Percentiles rank a stretch among this genome's conserved stretches.
phyloP scores from a whole-genome alignment of 2,329 filamentous ascomycete species.

The Phyllosticta citriasiana region DNA sequence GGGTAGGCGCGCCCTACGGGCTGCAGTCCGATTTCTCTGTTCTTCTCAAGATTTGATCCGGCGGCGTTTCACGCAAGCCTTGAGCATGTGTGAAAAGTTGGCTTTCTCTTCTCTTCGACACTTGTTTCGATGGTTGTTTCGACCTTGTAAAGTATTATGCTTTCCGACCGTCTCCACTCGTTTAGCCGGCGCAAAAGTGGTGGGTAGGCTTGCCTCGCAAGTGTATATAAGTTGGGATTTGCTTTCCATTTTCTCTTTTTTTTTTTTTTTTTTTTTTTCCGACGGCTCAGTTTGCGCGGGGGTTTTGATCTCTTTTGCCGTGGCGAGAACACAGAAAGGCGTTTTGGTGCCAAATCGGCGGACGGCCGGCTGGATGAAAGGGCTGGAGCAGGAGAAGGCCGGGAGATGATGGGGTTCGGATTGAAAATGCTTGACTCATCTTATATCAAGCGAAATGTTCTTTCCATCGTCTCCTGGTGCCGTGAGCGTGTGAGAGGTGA shows the following conservation, averaged over 20 bases:
- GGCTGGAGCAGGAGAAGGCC: background rate
- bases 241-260: background rate
- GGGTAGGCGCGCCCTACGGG: background rate
- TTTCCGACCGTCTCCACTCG: conserved; percentile 3
- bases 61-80: background rate
- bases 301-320: background rate
- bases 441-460: background rate
- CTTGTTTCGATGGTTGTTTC: background rate
- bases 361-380: background rate
- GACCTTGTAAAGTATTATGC: conserved; percentile 8
- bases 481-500: background rate
- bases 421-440: background rate
- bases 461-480: background rate
- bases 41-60: background rate
- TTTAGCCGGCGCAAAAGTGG: conserved; percentile 4
- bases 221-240: conserved; percentile 6
- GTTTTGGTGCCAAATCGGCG: conserved; percentile 3
- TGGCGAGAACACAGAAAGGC: conserved; percentile 4
- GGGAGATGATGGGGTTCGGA: background rate
- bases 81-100: background rate
- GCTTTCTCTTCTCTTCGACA: background rate
- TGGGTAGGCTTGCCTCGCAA: background rate
- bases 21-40: background rate
- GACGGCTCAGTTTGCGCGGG: background rate
- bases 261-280: background rate